Evolutionary conservation across 2,329 filamentous ascomycete species (phyloP).

Genomic region (Rhinocladiella similis): DNA sequence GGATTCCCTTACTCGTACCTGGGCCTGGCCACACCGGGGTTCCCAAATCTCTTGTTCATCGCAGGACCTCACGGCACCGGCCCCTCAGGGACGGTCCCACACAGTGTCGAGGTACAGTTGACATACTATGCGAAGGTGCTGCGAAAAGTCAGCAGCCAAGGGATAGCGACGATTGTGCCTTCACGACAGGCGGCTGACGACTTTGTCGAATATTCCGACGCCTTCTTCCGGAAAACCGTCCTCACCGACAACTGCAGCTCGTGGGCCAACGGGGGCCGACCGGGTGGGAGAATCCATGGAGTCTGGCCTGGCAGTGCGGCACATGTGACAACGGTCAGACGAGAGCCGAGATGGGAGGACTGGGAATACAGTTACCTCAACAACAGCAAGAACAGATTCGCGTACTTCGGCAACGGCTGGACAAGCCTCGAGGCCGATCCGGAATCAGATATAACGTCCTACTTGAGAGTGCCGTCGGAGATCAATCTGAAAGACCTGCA

Average conservation of each 20-base stretch:
- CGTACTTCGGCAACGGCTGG: slow-evolving; percentile 26
- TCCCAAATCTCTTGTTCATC: slow-evolving; percentile 49
- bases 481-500: slow-evolving; percentile 22
- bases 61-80: slow-evolving; percentile 47
- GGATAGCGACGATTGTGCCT: slow-evolving; percentile 63
- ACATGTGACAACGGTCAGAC: slow-evolving; percentile 21
- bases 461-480: slow-evolving; percentile 12
- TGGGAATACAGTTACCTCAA: slow-evolving; percentile 23
- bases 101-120: slow-evolving; percentile 65
- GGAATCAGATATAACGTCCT: slow-evolving; percentile 20
- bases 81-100: slow-evolving; percentile 65
- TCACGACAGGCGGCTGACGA: slow-evolving; percentile 62
- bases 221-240: slow-evolving; percentile 57
- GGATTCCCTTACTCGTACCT: slow-evolving; percentile 39
- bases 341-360: slow-evolving; percentile 26
- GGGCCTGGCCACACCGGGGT: slow-evolving; percentile 39
- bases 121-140: slow-evolving; percentile 67
- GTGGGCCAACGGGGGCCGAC: slow-evolving; percentile 24
- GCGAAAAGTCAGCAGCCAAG: slow-evolving; percentile 65
- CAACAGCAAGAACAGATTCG: slow-evolving; percentile 16
- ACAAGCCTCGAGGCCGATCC: slow-evolving; percentile 20
- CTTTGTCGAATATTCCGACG: slow-evolving; percentile 60
- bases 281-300: slow-evolving; percentile 20
- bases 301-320: slow-evolving; percentile 26
- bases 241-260: slow-evolving; percentile 26